phyloP scores from a whole-genome alignment of 257 asterid species.

The Nicotiana otophora region DNA sequence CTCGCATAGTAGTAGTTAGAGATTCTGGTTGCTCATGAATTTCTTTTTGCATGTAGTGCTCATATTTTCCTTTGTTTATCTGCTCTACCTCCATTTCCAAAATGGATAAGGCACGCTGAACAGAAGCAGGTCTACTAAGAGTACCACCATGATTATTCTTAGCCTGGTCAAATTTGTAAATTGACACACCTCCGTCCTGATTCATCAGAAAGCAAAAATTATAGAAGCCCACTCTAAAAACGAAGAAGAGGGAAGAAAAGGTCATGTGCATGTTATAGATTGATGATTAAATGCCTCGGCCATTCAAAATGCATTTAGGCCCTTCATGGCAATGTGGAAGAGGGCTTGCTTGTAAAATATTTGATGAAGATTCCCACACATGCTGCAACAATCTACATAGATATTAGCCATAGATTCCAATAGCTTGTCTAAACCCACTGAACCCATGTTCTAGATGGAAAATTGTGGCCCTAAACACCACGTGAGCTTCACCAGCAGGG shows the following conservation, averaged over 20 bases:
- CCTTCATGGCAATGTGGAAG: not conserved
- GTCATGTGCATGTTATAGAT: not conserved
- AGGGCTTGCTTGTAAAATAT: not conserved
- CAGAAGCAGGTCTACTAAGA: conserved; percentile 70
- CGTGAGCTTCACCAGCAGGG: not conserved
- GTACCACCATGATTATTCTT: conserved; percentile 47
- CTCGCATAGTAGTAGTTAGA: conserved; percentile 90
- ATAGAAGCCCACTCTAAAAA: not conserved
- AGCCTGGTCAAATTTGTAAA: conserved; percentile 67
- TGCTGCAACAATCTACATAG: not conserved
- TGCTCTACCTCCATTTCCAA: conserved; percentile 98
- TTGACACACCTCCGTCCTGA: conserved; percentile 88
- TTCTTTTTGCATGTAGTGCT: conserved; percentile 98
- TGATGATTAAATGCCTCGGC: not conserved
- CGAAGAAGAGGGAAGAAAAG: not conserved
- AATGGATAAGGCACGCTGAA: conserved; percentile 87
- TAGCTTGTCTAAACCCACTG: not conserved
- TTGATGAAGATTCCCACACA: not conserved
- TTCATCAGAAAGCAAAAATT: conserved; percentile 15
- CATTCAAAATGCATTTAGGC: not conserved
- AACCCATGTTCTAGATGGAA: not conserved
- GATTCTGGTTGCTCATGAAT: conserved; percentile 98
- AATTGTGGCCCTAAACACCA: not conserved
- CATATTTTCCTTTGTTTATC: conserved; percentile 89
- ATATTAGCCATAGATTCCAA: not conserved